A percentile compares a stretch with the other conserved stretches of the same genome.
Conservation (phyloP, 192 early-diverging fungal species). For the Entomortierella parvispora region DNA sequence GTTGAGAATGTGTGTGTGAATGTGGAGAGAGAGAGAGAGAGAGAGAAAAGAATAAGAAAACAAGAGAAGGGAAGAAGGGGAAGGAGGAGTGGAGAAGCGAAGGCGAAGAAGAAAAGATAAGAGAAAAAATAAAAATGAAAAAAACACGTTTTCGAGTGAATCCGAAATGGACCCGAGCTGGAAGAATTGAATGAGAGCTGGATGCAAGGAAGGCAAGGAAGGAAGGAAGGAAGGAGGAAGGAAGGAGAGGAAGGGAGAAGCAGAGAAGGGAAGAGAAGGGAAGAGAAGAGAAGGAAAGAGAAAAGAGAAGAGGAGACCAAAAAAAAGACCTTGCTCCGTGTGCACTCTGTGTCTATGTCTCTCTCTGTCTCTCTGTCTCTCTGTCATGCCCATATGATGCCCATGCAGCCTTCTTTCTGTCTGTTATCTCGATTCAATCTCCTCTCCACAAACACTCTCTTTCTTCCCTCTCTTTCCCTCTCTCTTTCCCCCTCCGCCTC, state of each 20-base stretch:
- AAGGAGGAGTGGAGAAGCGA: neutral
- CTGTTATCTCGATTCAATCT: neutral
- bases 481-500: neutral
- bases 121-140: neutral
- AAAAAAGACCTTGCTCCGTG: too few relatives aligned
- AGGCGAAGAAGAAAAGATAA: conserved; percentile 5
- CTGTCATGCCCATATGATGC: too few relatives aligned
- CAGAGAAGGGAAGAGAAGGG: conserved; percentile 6
- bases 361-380: too few relatives aligned
- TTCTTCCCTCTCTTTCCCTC: too few relatives aligned
- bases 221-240: neutral
- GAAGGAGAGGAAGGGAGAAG: neutral
- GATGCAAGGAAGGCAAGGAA: too few relatives aligned
- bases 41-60: neutral
- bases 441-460: neutral
- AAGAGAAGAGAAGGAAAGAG: neutral
- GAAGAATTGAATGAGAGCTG: too few relatives aligned
- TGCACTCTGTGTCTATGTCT: too few relatives aligned
- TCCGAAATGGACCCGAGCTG: neutral
- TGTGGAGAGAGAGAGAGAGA: neutral
- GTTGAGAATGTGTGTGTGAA: neutral
- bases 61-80: neutral
- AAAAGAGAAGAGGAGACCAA: conserved; percentile 1
- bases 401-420: too few relatives aligned
- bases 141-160: neutral